These are phyloP conservation scores for Phytopythium chamaehyphon DNA, from an alignment of 352 stramenopile species.

Conservation along the genomic window DNA sequence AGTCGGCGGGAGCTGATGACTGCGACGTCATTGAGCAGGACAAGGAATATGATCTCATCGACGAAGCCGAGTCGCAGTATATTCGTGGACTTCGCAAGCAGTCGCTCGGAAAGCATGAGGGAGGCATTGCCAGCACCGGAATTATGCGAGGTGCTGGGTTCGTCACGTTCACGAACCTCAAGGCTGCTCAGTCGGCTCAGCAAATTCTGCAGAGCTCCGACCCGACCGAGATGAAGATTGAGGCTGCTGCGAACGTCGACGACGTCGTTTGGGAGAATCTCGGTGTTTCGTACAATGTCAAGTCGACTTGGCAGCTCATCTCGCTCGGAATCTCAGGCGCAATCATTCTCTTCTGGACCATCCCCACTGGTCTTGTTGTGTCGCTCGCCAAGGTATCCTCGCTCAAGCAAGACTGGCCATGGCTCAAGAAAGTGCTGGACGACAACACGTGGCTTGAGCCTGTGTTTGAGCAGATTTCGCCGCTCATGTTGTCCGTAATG, in stretches of 20 bases:
- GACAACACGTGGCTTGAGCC: constrained; percentile 70
- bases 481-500: constrained; percentile 79
- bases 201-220: constrained; percentile 75
- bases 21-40: constrained; percentile 2
- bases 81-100: constrained; percentile 45
- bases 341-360: constrained; percentile 84
- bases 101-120: constrained; percentile 17
- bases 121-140: constrained; percentile 23
- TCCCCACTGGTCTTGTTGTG: constrained; percentile 75
- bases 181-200: constrained; percentile 66
- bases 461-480: constrained; percentile 71
- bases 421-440: constrained; percentile 34
- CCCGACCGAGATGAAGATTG: constrained; percentile 66
- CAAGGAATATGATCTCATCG: constrained; percentile 6
- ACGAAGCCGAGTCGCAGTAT: constrained; percentile 49
- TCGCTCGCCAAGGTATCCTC: constrained; percentile 64
- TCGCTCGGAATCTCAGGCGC: constrained; percentile 48
- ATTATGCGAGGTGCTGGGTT: constrained; percentile 78
- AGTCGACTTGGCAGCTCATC: constrained; percentile 66
- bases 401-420: constrained; percentile 44
- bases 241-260: constrained; percentile 54
- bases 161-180: constrained; percentile 77
- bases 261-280: constrained; percentile 83
- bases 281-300: constrained; percentile 68
- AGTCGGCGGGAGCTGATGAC: constrained; percentile 1